phyloP scores from a whole-genome alignment of 2,329 filamentous ascomycete species.

The Clonostachys solani region DNA sequence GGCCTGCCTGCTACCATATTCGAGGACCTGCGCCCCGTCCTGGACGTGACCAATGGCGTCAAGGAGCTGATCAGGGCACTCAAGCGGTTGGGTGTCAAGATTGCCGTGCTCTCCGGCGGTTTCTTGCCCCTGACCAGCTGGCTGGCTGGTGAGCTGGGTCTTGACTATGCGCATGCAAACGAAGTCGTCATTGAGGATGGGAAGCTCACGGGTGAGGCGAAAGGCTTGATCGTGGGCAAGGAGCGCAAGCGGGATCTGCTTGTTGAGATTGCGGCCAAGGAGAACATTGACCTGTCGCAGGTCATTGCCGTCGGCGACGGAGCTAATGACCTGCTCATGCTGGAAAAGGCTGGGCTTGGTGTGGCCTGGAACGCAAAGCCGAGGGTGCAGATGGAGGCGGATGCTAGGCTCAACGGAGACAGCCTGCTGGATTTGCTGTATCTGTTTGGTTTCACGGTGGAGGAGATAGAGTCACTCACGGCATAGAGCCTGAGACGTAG shows the following conservation, averaged over 20 bases:
- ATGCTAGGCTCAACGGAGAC: conserved; percentile 65
- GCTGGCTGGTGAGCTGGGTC: conserved; percentile 74
- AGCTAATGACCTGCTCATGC: conserved; percentile 79
- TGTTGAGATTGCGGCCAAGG: conserved; percentile 63
- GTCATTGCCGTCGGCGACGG: conserved; percentile 76
- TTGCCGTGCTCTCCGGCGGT: conserved; percentile 87
- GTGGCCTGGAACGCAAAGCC: conserved; percentile 85
- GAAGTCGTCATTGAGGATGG: conserved; percentile 63
- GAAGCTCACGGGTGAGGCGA: conserved; percentile 67
- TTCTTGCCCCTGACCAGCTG: conserved; percentile 87
- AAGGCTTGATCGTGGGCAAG: conserved; percentile 69
- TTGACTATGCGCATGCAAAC: conserved; percentile 89
- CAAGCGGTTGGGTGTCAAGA: conserved; percentile 76
- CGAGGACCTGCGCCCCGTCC: conserved; percentile 66
- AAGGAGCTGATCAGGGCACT: conserved; percentile 69
- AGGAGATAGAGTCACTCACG: conserved; percentile 41
- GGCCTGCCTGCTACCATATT: conserved; percentile 79
- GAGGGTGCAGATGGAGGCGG: conserved; percentile 73
- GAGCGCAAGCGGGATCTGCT: conserved; percentile 72
- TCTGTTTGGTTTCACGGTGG: conserved; percentile 65
- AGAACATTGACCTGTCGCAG: conserved; percentile 61
- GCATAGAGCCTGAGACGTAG: no score
- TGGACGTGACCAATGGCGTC: conserved; percentile 81
- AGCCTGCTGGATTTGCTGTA: conserved; percentile 70
- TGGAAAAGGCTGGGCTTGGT: conserved; percentile 69